Percentiles rank a stretch among this genome's conserved stretches.
phyloP scores from a whole-genome alignment of 2,329 filamentous ascomycete species.

The Fonsecaea erecta region DNA sequence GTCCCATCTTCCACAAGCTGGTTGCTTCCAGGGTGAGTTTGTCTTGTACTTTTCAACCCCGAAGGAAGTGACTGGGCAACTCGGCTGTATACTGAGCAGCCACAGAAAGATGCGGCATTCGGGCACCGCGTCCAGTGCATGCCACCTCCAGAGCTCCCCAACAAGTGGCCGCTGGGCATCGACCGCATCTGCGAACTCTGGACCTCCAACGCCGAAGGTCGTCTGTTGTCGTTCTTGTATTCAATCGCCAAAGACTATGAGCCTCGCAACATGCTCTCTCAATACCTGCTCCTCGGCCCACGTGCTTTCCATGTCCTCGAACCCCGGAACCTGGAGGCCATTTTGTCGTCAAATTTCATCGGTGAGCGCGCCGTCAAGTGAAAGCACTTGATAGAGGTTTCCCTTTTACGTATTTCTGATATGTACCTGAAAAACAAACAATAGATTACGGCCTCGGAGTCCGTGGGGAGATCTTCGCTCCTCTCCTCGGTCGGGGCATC shows the following conservation, averaged over 20 bases:
- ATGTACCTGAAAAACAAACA: not conserved
- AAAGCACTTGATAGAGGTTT: not conserved
- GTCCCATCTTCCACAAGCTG: not conserved
- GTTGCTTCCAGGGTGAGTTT: not conserved
- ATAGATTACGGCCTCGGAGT: slow-evolving; percentile 24
- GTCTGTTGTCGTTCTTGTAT: slow-evolving; percentile 39
- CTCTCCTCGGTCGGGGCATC: slow-evolving; percentile 46
- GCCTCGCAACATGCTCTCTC: slow-evolving; percentile 40
- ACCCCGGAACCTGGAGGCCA: slow-evolving; percentile 41
- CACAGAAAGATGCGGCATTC: slow-evolving; percentile 67
- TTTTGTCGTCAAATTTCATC: slow-evolving; percentile 30
- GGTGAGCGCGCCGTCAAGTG: slow-evolving; percentile 16
- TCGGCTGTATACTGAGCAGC: not conserved
- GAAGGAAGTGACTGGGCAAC: no score
- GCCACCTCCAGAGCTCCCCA: slow-evolving; percentile 42
- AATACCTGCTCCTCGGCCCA: slow-evolving; percentile 41
- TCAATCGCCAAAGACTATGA: slow-evolving; percentile 41
- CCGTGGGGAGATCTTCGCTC: slow-evolving; percentile 25
- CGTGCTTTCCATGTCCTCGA: slow-evolving; percentile 38
- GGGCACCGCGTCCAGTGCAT: slow-evolving; percentile 39
- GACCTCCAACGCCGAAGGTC: slow-evolving; percentile 39
- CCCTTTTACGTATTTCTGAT: not conserved
- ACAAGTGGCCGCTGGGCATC: slow-evolving; percentile 44
- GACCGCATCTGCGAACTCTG: slow-evolving; percentile 41
- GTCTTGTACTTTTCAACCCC: no score